phyloP scores from a whole-genome alignment of 2,329 filamentous ascomycete species.

The Penicillium corylophilum region DNA sequence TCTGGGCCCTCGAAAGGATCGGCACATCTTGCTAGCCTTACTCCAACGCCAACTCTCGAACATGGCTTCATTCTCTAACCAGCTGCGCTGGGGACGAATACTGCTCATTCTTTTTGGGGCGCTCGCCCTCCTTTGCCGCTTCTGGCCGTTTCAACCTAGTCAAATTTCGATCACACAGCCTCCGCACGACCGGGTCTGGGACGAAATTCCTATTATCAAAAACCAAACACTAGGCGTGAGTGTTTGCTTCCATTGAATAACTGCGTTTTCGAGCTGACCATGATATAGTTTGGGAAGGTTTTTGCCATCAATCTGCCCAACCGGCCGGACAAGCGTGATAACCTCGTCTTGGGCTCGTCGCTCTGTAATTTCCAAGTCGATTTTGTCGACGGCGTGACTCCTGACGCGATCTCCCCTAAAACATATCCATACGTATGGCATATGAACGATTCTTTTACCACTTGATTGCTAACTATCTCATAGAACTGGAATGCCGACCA shows the following conservation, averaged over 20 bases:
- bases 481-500: constrained; percentile 24
- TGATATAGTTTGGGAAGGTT: constrained; percentile 18
- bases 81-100: not conserved
- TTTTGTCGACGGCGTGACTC: constrained; percentile 17
- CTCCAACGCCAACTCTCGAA: not conserved
- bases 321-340: constrained; percentile 23
- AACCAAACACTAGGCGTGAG: constrained; percentile 10
- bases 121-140: not conserved
- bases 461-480: not conserved
- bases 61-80: not conserved
- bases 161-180: not conserved
- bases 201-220: not conserved
- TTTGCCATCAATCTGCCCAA: constrained; percentile 22
- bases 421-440: constrained; percentile 20
- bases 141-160: not conserved
- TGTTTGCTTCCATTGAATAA: not conserved
- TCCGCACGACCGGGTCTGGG: constrained; percentile 5
- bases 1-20: not conserved
- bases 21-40: not conserved
- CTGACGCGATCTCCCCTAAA: constrained; percentile 16
- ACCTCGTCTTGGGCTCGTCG: constrained; percentile 21
- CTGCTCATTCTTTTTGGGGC: not conserved
- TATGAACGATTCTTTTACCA: no score
- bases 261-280: not conserved
- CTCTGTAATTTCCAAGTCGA: constrained; percentile 18